Evolutionary conservation across 768 basidiomycete genomes (phyloP), one percentile per base, ranked within the genome.

Genomic region (Termitomyces heimii): DNA sequence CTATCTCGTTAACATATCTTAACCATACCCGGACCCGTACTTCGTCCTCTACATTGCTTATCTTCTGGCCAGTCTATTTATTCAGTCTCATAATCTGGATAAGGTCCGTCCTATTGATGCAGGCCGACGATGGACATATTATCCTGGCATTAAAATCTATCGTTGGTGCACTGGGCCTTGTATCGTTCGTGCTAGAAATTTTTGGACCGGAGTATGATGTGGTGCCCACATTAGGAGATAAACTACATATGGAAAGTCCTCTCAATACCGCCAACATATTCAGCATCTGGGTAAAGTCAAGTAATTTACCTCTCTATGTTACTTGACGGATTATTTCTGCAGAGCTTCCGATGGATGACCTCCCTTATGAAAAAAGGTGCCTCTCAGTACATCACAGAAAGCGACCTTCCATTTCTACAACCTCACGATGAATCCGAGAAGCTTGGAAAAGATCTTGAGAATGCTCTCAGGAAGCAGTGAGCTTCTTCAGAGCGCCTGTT

Each of bases 341-440:
- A 82, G 81, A 86, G 84, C 0, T 98, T 98, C 66, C 72, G 76
- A 0, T 98, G 94, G 94, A 81, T 98, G 76, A 92, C 90, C 1
- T 80, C 81, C 0, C 79, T 94, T 18, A 81, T 94, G 83, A 77
- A 74, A 62, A 86, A 85, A 65, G 89, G 89, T 31, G 77, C 80
- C 0, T 68, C 71, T 5, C 71, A 81, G 53, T 84, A 81, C 67
- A 85, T 98, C 56, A 88, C 88, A 1, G 93, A 96, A 67, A 80
- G 87, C 29, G 96, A 98, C 65, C 79, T 98, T 24, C 93, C 93
- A 43, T 79, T 84, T 0, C 75, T 97, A 26, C 73, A 83, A 26
- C 73, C 84, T 0, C 65, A 71, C 9, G 92, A 97, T 64, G 83
- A 88, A 62, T 85, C 92, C 0, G 77, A 78, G 26, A 80, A 82